phyloP scores from a whole-genome alignment of 768 basidiomycete species.

The Mycena olivaceomarginata region DNA sequence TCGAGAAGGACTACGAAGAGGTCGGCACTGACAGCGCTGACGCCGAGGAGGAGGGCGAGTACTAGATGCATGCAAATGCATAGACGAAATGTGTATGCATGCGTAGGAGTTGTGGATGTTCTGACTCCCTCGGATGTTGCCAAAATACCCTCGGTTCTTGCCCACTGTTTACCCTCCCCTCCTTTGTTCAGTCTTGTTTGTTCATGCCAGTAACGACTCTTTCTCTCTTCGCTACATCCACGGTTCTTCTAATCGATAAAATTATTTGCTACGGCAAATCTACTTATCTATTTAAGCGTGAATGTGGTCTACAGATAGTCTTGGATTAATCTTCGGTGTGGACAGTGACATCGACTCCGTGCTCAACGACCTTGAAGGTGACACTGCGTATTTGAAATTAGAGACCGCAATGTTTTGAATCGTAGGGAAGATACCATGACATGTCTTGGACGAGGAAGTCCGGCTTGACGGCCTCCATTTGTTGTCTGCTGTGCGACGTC shows the following conservation, averaged over 20 bases:
- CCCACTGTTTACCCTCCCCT: conserved; percentile 37
- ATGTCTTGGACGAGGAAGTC: conserved; percentile 86
- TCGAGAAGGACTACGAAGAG: conserved; percentile 97
- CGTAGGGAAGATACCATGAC: conserved; percentile 68
- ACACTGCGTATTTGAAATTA: conserved; percentile 50
- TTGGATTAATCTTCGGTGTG: conserved; percentile 46
- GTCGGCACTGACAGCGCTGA: conserved; percentile 75
- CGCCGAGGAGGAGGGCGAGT: conserved; percentile 72
- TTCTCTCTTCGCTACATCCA: conserved; percentile 9
- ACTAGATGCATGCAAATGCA: conserved; percentile 55
- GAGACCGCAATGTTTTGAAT: neutral
- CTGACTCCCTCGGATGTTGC: conserved; percentile 28
- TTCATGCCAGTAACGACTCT: conserved; percentile 35
- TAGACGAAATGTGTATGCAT: conserved; percentile 18
- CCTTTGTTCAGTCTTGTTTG: conserved; percentile 28
- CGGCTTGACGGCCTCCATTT: conserved; percentile 78
- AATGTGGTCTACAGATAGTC: neutral
- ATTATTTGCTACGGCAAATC: conserved; percentile 48
- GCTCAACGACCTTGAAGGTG: conserved; percentile 55
- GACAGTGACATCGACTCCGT: conserved; percentile 69
- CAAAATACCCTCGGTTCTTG: conserved; percentile 42
- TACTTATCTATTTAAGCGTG: neutral
- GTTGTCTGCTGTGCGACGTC: conserved; percentile 85
- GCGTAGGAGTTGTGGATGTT: conserved; percentile 35
- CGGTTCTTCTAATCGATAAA: conserved; percentile 48